Percentiles rank a stretch among this genome's conserved stretches.
Evolutionary conservation across 2,329 filamentous ascomycete species (phyloP).

Genomic region (Nemania sp.): DNA sequence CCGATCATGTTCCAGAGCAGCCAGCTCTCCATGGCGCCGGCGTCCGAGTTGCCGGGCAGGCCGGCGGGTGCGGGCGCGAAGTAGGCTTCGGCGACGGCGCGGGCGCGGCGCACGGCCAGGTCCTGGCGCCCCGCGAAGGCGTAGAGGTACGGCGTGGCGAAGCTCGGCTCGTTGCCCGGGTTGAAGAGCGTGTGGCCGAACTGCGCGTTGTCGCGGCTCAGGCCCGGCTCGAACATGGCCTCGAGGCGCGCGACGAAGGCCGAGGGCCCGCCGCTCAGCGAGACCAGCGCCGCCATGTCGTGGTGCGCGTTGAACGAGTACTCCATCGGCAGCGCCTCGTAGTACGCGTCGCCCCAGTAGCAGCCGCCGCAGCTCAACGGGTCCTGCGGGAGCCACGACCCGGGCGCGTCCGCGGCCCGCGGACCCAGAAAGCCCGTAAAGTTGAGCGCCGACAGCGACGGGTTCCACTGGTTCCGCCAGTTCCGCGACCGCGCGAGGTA

Average conservation of each 20-base stretch:
- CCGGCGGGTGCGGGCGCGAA: conserved; percentile 61
- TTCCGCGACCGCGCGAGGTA: conserved; percentile 68
- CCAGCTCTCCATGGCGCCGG: conserved; percentile 74
- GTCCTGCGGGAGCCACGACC: conserved; percentile 56
- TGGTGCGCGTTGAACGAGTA: conserved; percentile 73
- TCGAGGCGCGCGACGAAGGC: conserved; percentile 63
- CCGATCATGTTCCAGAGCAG: conserved; percentile 71
- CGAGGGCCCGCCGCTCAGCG: conserved; percentile 57
- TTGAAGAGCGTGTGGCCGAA: conserved; percentile 66
- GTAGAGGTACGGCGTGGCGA: conserved; percentile 71
- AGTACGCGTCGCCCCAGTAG: conserved; percentile 67
- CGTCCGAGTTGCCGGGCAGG: conserved; percentile 72
- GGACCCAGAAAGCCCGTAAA: conserved; percentile 72
- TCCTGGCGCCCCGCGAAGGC: conserved; percentile 68
- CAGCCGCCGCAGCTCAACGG: conserved; percentile 65
- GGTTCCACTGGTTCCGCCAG: conserved; percentile 75
- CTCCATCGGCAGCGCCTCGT: conserved; percentile 65
- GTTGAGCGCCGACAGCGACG: conserved; percentile 57
- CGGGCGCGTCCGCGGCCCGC: conserved; percentile 55
- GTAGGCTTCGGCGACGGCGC: conserved; percentile 62
- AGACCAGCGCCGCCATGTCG: conserved; percentile 61
- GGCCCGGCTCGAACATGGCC: conserved; percentile 60
- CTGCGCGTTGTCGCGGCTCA: conserved; percentile 46
- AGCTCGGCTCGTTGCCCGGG: conserved; percentile 60
- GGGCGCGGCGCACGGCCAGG: conserved; percentile 61